These are phyloP conservation scores for rapeseed (Brassica napus) DNA, from an alignment of 345 rosid genomes.

Conservation along the genomic window Da-Ae NC_063451.1:29230001-29230500, in stretches of 20 bases:
- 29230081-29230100: not conserved
- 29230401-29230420: not conserved
- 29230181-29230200: not conserved
- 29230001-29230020: constrained; percentile 7
- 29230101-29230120: not conserved
- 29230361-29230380: not conserved
- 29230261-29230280: not conserved
- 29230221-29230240: not conserved
- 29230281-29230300: not conserved
- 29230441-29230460: not conserved
- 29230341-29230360: too few species aligned
- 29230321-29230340: too few species aligned
- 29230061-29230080: not conserved
- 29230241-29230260: not conserved
- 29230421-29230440: not conserved
- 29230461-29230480: not conserved
- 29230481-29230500: not conserved
- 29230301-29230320: too few species aligned
- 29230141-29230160: not conserved
- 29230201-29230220: not conserved
- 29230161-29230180: not conserved
- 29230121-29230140: not conserved
- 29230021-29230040: constrained; percentile 4
- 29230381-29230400: not conserved
- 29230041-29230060: not conserved